Base-by-base conservation (phyloP, 306 rosid species). In the Nissolia schottii region DNA sequence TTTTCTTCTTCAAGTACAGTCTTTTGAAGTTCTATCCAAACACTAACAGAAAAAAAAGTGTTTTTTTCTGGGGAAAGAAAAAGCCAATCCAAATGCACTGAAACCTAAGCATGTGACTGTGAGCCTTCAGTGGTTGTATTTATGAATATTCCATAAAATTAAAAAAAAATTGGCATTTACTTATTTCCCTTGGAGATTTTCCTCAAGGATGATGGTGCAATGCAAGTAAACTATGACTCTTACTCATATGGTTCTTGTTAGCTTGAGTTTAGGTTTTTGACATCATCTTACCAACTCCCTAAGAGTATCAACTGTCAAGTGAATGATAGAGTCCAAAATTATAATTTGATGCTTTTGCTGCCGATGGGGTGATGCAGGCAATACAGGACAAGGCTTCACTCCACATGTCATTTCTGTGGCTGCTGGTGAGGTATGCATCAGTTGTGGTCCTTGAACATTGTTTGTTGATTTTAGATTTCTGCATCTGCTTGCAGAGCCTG, bases 391-490 rank as follows among this genome's bases (percentile, higher is more conserved):
- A 83, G 89, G 94, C 24, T 93, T 93, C 73, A 85, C 91, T 15
- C 93, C 96, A 2, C 89, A 93, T 82, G 91, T 93, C 48, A 80
- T 93, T 66, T 53, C 73, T 66, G 96, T 90, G 9, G 82, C 88
- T 59, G 89, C 97, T 64, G 97, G 96, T 41, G 98, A 90, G 98
- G 98, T 93, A 90, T 75, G 76, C 58, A 41, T 73, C 78, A 20
- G 74, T 64, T 31, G 51, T 40, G 7, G 15, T 62, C 50, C 51
- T 66, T 68, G 25, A 77, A 45, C 48, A 23, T 58, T 54, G 46
- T 3, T 32, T 43, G 14, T 79, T 67, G 8, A 6, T 62, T 70
- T n/a, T 56, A 43, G 48, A 70, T 73, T 67, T 67, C 41, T 71
- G 59, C 29, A 3, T 57, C 70, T 50, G 25, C 48, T 35, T 64